Conservation (phyloP, 2,329 filamentous ascomycete genomes). For the Mollisia scopiformis region DNA sequence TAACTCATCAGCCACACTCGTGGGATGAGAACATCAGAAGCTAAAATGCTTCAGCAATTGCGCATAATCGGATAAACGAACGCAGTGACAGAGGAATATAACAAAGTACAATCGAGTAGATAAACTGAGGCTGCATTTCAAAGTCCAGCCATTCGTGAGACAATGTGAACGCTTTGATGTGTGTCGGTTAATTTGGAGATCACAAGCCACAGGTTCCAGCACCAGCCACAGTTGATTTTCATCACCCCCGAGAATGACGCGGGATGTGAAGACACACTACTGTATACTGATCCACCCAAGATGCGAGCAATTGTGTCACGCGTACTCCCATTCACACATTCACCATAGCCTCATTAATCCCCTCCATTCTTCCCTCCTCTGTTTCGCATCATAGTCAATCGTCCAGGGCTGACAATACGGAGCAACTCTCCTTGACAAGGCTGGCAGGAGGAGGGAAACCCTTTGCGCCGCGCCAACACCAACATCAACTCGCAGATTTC, state of each 20-base stretch:
- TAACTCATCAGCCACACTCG: neutral
- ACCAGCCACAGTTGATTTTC: neutral
- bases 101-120: too few species aligned
- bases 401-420: slow-evolving; percentile 9
- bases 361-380: slow-evolving; percentile 29
- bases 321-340: slow-evolving; percentile 5
- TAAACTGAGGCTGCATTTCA: too few species aligned
- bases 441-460: slow-evolving; percentile 29
- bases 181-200: too few species aligned
- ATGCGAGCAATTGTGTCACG: slow-evolving; percentile 2
- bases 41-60: too few species aligned
- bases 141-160: too few species aligned
- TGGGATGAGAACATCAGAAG: too few species aligned
- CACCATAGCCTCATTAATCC: slow-evolving; percentile 28
- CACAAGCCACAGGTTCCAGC: too few species aligned
- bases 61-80: too few species aligned
- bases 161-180: too few species aligned
- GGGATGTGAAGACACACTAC: neutral
- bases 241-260: too few species aligned
- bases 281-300: neutral
- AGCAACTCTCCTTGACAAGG: slow-evolving; percentile 21
- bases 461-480: slow-evolving; percentile 11
- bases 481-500: slow-evolving; percentile 16
- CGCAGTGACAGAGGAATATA: too few species aligned
- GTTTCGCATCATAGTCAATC: slow-evolving; percentile 5